phyloP scores from a whole-genome alignment of 179 eudicot species.

The Carnegiea gigantea region DNA sequence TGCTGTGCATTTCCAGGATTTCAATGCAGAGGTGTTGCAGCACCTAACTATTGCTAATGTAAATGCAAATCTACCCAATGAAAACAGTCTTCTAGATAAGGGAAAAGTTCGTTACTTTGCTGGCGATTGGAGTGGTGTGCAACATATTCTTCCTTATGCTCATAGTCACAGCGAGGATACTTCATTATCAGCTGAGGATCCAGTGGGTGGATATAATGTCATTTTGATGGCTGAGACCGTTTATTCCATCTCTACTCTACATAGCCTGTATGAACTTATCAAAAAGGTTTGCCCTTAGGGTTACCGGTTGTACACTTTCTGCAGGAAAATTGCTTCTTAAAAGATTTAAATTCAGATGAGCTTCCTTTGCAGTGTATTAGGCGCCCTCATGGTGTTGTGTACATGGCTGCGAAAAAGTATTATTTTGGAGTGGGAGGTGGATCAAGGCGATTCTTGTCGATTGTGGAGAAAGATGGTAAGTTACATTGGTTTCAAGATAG shows the following conservation, averaged over 20 bases:
- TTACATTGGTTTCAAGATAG: not conserved
- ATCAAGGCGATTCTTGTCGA: conserved; percentile 73
- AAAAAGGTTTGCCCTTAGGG: conserved; percentile 51
- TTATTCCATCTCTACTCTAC: conserved; percentile 62
- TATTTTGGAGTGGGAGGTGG: conserved; percentile 99
- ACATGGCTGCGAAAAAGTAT: conserved; percentile 93
- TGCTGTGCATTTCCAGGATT: conserved; percentile 87
- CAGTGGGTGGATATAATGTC: conserved; percentile 61
- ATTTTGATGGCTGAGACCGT: conserved; percentile 99
- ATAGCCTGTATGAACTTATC: conserved; percentile 62
- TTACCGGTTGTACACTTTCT: not conserved
- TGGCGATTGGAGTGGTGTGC: conserved; percentile 88
- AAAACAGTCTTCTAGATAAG: conserved; percentile 19
- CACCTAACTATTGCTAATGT: conserved; percentile 89
- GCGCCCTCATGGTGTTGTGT: conserved; percentile 65
- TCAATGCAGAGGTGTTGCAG: conserved; percentile 81
- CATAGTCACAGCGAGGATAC: conserved; percentile 23
- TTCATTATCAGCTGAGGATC: conserved; percentile 24
- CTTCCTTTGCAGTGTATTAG: conserved; percentile 53
- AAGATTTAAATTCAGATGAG: not conserved
- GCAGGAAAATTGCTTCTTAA: not conserved
- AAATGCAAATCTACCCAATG: conserved; percentile 48
- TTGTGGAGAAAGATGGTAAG: conserved; percentile 88
- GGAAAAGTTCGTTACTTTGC: conserved; percentile 67
- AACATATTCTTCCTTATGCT: conserved; percentile 52